Conservation (phyloP, 164 flowering plant genomes). For the Paratinospora sagittata region DNA sequence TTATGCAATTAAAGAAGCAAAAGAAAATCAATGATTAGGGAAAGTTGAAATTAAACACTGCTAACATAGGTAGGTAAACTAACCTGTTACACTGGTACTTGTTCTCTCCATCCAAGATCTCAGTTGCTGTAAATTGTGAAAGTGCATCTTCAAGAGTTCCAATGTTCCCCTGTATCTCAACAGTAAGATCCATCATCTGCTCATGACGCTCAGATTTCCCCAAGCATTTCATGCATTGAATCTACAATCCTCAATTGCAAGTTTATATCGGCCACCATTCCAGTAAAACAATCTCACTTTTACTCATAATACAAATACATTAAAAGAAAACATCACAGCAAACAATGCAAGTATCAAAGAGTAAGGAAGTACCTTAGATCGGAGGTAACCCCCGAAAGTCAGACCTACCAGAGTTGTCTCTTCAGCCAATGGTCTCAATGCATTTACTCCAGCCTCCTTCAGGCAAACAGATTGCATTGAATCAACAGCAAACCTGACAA, state of each 20-base stretch:
- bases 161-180: constrained; percentile 80
- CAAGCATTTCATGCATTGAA: constrained; percentile 72
- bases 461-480: constrained; percentile 76
- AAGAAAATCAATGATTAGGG: not conserved
- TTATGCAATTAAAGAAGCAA: too few species aligned
- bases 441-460: constrained; percentile 45
- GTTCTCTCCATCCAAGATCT: constrained; percentile 85
- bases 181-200: constrained; percentile 87
- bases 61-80: not conserved
- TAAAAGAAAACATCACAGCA: not conserved
- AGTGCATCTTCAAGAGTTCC: constrained; percentile 81
- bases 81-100: constrained; percentile 83
- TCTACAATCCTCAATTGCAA: constrained; percentile 34
- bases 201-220: constrained; percentile 68
- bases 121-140: constrained; percentile 55
- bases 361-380: constrained; percentile 54
- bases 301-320: too few species aligned
- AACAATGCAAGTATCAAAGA: not conserved
- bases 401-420: constrained; percentile 71
- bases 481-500: constrained; percentile 69
- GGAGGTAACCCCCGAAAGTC: constrained; percentile 92
- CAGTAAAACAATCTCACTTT: not conserved
- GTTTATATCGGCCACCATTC: not conserved
- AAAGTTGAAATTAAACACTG: not conserved
- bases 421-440: constrained; percentile 34